Percentiles rank a stretch among this genome's conserved stretches.
phyloP scores from a whole-genome alignment of 495 filamentous ascomycete genomes.

The Penicillium cosmopolitanum region DNA sequence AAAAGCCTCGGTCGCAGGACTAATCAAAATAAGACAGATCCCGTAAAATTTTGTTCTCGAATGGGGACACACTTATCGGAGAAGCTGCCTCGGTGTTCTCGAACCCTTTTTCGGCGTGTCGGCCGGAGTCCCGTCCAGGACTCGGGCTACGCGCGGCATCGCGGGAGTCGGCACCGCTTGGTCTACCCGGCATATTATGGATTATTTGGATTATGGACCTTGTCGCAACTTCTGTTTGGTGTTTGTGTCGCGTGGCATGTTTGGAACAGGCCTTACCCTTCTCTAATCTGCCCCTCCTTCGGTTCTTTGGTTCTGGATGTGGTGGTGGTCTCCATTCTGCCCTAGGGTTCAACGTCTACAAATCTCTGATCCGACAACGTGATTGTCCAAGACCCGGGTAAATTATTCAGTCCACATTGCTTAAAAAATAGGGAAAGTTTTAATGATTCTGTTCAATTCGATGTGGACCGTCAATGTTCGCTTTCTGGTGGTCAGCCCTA shows the following conservation, averaged over 20 bases:
- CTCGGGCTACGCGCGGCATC: conserved; percentile 22
- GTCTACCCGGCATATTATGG: neutral
- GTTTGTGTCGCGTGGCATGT: conserved; percentile 2
- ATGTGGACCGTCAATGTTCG: neutral
- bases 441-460: too few species aligned
- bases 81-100: conserved; percentile 1
- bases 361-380: too few species aligned
- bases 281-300: neutral
- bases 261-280: neutral
- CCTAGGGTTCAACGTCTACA: neutral
- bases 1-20: neutral
- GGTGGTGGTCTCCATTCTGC: neutral
- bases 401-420: too few species aligned
- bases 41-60: neutral
- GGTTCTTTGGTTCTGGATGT: neutral
- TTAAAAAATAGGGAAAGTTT: too few species aligned
- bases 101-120: conserved; percentile 13
- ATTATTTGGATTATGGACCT: neutral
- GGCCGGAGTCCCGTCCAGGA: conserved; percentile 22
- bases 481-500: neutral
- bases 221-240: neutral
- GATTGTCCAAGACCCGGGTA: too few species aligned
- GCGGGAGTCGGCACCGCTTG: conserved; percentile 24
- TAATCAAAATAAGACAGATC: neutral
- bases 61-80: neutral